These are phyloP conservation scores for Pseudocercospora fuligena DNA, from an alignment of 2,329 filamentous ascomycete species.

Conservation along the genomic window DNA sequence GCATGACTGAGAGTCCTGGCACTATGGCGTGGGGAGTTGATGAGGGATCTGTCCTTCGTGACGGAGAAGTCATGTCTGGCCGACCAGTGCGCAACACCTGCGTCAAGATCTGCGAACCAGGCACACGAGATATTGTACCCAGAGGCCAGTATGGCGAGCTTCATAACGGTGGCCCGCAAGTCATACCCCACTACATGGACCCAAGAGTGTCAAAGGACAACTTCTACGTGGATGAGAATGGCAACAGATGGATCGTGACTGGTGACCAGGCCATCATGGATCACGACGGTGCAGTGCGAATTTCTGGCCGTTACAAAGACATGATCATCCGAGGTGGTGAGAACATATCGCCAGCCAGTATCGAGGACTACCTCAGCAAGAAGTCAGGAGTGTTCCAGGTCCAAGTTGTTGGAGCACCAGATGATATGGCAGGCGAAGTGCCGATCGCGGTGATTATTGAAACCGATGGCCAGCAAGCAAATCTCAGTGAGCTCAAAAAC, in stretches of 20 bases:
- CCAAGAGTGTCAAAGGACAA: constrained; percentile 33
- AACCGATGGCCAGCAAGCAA: constrained; percentile 40
- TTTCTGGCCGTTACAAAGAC: constrained; percentile 43
- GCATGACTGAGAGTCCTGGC: constrained; percentile 54
- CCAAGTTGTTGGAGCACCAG: constrained; percentile 52
- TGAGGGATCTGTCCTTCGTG: constrained; percentile 37
- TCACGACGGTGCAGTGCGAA: constrained; percentile 47
- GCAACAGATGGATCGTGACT: constrained; percentile 67
- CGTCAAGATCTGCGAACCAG: constrained; percentile 40
- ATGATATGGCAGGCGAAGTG: constrained; percentile 55
- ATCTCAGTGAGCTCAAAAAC: constrained; percentile 41
- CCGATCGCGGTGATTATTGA: constrained; percentile 52
- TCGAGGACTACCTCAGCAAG: constrained; percentile 45
- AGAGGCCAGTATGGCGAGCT: constrained; percentile 40
- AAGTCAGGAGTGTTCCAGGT: constrained; percentile 42
- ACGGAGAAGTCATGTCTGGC: constrained; percentile 50
- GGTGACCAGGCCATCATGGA: constrained; percentile 63
- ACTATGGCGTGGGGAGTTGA: constrained; percentile 47
- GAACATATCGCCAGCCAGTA: constrained; percentile 59
- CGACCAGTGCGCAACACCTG: constrained; percentile 49
- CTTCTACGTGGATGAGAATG: constrained; percentile 41
- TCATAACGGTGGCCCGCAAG: constrained; percentile 38
- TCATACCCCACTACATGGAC: constrained; percentile 40
- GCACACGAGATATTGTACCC: constrained; percentile 32
- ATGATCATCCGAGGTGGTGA: constrained; percentile 63